Base-by-base conservation (phyloP, 306 rosid species). In the Phaseolus lunatus region DNA sequence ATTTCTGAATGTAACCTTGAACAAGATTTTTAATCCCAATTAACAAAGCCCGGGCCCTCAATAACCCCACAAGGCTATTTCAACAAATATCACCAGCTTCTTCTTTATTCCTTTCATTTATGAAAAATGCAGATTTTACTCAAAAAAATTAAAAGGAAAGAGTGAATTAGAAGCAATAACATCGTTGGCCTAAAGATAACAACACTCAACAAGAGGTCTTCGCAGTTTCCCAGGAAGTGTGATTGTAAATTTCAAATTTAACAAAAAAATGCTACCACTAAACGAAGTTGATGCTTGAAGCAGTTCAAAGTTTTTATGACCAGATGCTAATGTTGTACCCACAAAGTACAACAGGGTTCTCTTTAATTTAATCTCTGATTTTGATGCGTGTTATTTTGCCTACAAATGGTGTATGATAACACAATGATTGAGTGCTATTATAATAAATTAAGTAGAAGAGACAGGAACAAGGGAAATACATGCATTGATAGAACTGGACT, bases 21-120 rank as follows among this genome's bases (percentile, higher is more conserved):
- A 72, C 10, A 47, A 67, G 3, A 76, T 52, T 82, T 80, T 41
- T 68, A 37, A 58, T 58, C 78, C 57, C 62, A 84, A 43, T 67
- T 23, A 45, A 16, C 35, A 77, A n/a, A 64, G 7, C 14, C 18
- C 9, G 16, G 64, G 19, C 70, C 79, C 74, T 59, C 49, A 39
- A 12, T 50, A 33, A n/a, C 35, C 62, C 72, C 0, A 3, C 19
- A 19, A 69, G 37, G 4, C 20, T 29, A 61, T 61, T 15, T 58
- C 19, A 59, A 44, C 43, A 44, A 50, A 24, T 35, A 4, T 33
- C 69, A 18, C 24, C 41, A 33, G 44, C 9, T 9, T 12, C 4
- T 16, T 9, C 33, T 62, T 16, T 16, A 1, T 31, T 61, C 67
- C 44, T 61, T 27, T 15, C 23, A 12, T 62, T 33, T 9, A 9